These are phyloP conservation scores for Nematocida ironsii DNA, from an alignment of 371 early-diverging fungal species.

Conservation along the genomic window DNA sequence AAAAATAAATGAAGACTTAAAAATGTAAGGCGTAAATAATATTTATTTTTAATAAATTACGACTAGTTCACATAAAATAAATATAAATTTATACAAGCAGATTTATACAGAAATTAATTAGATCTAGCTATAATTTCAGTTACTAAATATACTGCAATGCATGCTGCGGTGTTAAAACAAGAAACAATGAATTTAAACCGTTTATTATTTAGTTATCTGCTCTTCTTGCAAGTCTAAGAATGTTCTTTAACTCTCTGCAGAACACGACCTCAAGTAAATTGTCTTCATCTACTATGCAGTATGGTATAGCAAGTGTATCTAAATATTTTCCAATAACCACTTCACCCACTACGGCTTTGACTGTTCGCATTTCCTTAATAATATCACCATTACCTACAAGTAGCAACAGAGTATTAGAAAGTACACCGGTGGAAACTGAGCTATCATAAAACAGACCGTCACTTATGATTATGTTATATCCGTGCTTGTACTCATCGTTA, in stretches of 20 bases:
- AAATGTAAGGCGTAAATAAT: not conserved
- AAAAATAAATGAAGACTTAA: not conserved
- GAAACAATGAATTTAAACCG: not conserved
- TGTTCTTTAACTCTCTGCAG: slow-evolving; percentile 49
- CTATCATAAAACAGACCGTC: slow-evolving; percentile 58
- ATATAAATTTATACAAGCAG: not conserved
- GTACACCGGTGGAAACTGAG: not conserved
- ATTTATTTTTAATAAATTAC: not conserved
- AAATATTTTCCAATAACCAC: slow-evolving; percentile 55
- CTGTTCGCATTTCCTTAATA: slow-evolving; percentile 57
- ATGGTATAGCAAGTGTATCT: slow-evolving; percentile 51
- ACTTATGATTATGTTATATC: slow-evolving; percentile 49
- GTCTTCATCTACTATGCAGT: slow-evolving; percentile 52
- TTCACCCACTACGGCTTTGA: slow-evolving; percentile 43
- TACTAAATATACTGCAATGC: too few relatives aligned
- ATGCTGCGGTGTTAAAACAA: too few relatives aligned
- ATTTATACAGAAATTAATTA: not conserved
- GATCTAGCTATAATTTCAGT: not conserved
- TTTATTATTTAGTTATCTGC: not conserved
- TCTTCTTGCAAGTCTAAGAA: slow-evolving; percentile 11
- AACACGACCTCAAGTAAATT: slow-evolving; percentile 36
- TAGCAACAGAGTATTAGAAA: slow-evolving; percentile 49
- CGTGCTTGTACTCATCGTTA: slow-evolving; percentile 35
- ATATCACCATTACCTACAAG: slow-evolving; percentile 29
- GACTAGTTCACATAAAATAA: too few relatives aligned